Conservation (phyloP, 1,284 basidiomycete genomes). For the Leccinum pachyderme region DNA sequence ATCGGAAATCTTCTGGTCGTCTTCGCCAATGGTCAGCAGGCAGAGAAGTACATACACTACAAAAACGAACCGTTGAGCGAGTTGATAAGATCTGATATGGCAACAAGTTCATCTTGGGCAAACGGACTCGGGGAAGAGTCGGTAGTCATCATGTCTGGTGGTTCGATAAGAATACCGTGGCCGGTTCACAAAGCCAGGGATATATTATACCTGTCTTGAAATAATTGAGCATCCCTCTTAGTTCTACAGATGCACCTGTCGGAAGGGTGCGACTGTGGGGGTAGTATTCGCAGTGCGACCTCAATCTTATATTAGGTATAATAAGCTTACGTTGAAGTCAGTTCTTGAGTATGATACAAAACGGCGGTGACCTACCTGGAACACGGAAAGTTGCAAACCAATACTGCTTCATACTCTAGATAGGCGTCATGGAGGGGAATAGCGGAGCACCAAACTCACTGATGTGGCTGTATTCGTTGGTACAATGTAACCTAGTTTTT, state of each 20-base stretch:
- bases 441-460: constrained; percentile 8
- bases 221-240: constrained; percentile 23
- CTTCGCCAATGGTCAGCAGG: constrained; percentile 8
- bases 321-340: constrained; percentile 4
- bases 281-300: constrained; percentile 24
- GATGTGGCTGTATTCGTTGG: constrained; percentile 12
- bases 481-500: constrained; percentile 5
- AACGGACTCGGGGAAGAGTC: constrained; percentile 23
- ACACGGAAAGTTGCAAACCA: constrained; percentile 6
- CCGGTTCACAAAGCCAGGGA: neutral
- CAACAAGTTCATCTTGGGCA: constrained; percentile 2
- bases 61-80: constrained; percentile 21
- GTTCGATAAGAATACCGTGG: neutral
- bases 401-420: constrained; percentile 18
- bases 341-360: neutral
- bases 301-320: neutral
- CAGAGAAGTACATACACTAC: neutral
- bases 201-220: constrained; percentile 14
- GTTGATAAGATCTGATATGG: constrained; percentile 18
- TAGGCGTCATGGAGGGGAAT: neutral
- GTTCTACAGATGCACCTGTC: constrained; percentile 7
- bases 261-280: constrained; percentile 14
- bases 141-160: constrained; percentile 20
- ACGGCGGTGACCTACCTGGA: neutral
- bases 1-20: constrained; percentile 4